Conservation (phyloP, 192 early-diverging fungal species). For the Podila verticillata region DNA sequence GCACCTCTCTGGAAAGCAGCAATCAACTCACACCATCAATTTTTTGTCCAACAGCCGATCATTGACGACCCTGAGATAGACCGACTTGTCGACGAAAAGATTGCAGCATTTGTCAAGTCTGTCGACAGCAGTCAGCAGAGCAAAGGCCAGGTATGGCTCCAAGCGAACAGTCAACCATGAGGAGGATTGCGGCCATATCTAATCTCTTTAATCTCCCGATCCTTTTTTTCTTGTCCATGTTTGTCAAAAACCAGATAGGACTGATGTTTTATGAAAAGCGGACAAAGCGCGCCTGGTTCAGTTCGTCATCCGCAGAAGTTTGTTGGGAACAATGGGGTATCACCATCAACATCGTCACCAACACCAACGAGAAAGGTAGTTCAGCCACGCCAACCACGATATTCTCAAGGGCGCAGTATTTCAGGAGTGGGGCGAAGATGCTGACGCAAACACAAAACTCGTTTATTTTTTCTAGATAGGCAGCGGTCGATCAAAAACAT, state of each 20-base stretch:
- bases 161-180: background rate
- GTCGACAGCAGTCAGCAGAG: constrained; percentile 44
- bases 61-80: constrained; percentile 66
- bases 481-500: constrained; percentile 53
- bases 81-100: constrained; percentile 59
- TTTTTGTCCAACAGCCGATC: constrained; percentile 47
- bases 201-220: background rate
- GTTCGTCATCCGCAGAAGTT: constrained; percentile 61
- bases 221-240: background rate
- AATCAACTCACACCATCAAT: background rate
- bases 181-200: background rate
- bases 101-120: constrained; percentile 53
- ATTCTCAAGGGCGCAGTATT: background rate
- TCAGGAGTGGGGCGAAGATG: background rate
- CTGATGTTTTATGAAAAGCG: constrained; percentile 70
- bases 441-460: background rate
- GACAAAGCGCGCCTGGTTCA: constrained; percentile 68
- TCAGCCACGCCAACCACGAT: background rate
- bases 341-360: constrained; percentile 56
- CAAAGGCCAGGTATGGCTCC: constrained; percentile 58
- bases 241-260: constrained; percentile 55
- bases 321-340: constrained; percentile 75
- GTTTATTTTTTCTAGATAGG: constrained; percentile 47
- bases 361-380: constrained; percentile 60
- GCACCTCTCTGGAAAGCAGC: background rate